Conservation (phyloP, 148 eudicot genomes). For the Cornus suecica region DNA sequence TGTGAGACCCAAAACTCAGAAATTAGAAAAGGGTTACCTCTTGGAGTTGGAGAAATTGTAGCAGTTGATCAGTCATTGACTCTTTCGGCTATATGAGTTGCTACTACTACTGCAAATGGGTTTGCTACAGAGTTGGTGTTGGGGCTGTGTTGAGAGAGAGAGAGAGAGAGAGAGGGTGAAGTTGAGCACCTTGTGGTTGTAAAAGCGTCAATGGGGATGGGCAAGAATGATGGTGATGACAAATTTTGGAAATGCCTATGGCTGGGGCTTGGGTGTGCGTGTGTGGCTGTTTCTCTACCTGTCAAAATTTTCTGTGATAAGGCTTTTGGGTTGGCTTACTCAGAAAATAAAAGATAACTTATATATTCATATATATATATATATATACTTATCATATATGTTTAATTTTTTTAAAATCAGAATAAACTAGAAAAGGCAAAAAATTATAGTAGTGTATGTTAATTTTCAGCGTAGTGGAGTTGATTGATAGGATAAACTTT, state of each 20-base stretch:
- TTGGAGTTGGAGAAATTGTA: not conserved
- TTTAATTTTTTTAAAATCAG: too few relatives aligned
- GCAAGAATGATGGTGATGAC: constrained; percentile 12
- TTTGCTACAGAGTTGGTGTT: not conserved
- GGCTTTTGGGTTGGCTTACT: constrained; percentile 20
- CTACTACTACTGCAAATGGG: not conserved
- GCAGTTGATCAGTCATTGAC: not conserved
- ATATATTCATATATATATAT: too few relatives aligned
- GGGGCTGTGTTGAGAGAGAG: too few relatives aligned
- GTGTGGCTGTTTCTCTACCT: constrained; percentile 41
- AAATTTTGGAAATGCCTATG: not conserved
- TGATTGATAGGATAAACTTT: too few relatives aligned
- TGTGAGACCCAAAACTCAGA: not conserved
- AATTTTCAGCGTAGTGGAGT: too few relatives aligned
- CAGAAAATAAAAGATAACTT: too few relatives aligned
- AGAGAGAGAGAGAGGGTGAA: constrained; percentile 2
- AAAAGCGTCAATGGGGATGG: not conserved
- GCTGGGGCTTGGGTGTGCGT: not conserved
- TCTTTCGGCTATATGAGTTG: not conserved
- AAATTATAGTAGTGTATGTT: too few relatives aligned
- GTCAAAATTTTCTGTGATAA: constrained; percentile 34
- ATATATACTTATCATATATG: too few relatives aligned
- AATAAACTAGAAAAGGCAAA: too few relatives aligned
- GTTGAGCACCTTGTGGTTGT: constrained; percentile 6
- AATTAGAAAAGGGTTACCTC: constrained; percentile 11